Percentiles rank a stretch among this genome's conserved stretches.
These are phyloP conservation scores for Talaromyces thailandensis DNA, from an alignment of 495 filamentous ascomycete genomes.

Conservation along the genomic window DNA sequence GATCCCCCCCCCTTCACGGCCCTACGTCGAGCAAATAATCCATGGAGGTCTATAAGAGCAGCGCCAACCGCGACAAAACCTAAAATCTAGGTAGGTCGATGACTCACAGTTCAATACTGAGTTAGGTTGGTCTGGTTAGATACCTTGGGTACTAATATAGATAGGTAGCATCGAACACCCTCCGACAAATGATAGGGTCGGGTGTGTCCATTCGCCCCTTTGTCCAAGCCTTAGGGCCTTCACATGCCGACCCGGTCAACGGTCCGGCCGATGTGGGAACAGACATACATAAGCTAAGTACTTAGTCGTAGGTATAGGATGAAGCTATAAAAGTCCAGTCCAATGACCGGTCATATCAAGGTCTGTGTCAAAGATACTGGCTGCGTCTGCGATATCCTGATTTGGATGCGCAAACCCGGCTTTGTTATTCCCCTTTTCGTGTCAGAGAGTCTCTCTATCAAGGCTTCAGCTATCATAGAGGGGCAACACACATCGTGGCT, in stretches of 20 bases:
- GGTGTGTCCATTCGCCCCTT: background rate
- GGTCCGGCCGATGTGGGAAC: background rate
- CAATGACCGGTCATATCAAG: background rate
- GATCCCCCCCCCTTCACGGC: background rate
- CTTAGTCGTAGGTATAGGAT: background rate
- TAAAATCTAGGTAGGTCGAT: background rate
- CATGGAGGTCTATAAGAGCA: background rate
- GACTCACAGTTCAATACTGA: background rate
- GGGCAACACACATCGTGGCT: background rate
- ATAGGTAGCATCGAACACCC: background rate
- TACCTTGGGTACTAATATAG: background rate
- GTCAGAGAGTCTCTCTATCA: background rate
- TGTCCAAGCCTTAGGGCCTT: background rate
- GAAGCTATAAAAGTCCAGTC: background rate
- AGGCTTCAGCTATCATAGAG: background rate
- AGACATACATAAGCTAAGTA: background rate
- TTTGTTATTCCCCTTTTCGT: background rate
- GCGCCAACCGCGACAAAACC: background rate
- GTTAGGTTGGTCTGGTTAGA: too few relatives aligned
- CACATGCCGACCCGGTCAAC: background rate
- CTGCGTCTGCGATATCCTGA: background rate
- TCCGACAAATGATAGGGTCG: background rate
- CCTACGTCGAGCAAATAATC: background rate
- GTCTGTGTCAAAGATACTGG: background rate
- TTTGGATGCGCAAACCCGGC: background rate